Base-by-base conservation (phyloP, 768 basidiomycete genomes). In the Exidia glandulosa region DNA sequence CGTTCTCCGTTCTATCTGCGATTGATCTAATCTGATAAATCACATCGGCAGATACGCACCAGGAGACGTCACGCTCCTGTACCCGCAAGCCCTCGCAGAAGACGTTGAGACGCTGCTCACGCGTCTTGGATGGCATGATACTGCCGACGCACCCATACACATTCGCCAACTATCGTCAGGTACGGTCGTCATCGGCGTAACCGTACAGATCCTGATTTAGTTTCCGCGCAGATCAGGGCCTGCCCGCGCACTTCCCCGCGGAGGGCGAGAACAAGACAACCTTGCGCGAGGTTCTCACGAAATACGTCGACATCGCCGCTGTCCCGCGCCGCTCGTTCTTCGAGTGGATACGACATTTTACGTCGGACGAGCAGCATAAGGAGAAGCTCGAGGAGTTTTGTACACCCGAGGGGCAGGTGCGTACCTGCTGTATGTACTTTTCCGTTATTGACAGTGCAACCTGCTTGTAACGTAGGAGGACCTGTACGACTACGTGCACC, bases 301-400 rank as follows among this genome's bases (percentile, higher is more conserved):
- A 80, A 19, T 81, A 93, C 64, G 76, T 98, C 5, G 92, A 97
- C 71, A 83, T 97, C 65, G 85, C 83, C 52, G 84, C 84, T 4
- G 83, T 95, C 0, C 96, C 96, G 0, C 80, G 87, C 16, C 84
- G 89, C 30, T 80, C 84, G 0, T 97, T 98, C 70, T 99, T 98
- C 66, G 84, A 86, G 64, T 80, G 84, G 65, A 73, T 98, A 41
- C 80, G 82, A 13, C 78, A 89, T 66, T 92, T 98, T 66, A 82
- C 88, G 0, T 68, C 74, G 0, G 89, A 94, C 63, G 86, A 87
- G 47, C 72, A 85, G 52, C 93, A 97, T 68, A 75, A 73, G 27
- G 94, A 95, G 67, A 89, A 88, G 68, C 73, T 98, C 25, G 81
- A 86, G 31, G 93, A 95, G 58, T 97, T 97, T 67, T 71, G 84